Evolutionary conservation across 139 green algal genomes (phyloP).

Genomic region (Micractinium sp.): DNA sequence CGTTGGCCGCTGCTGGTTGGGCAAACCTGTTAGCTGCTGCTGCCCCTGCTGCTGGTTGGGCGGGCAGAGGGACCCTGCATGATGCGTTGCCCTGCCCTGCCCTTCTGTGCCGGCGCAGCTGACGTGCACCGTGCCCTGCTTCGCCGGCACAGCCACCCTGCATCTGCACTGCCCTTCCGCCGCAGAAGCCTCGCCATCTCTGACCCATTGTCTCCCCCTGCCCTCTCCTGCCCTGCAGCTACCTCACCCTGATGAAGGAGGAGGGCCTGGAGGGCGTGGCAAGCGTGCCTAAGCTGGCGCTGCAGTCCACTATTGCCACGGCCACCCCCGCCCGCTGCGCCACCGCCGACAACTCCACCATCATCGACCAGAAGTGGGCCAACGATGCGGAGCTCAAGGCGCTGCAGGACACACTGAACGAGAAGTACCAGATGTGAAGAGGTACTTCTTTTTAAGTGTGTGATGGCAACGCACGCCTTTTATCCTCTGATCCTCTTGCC

Average conservation of each 20-base stretch:
- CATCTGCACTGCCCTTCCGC: background rate
- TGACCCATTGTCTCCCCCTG: background rate
- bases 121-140: too few relatives aligned
- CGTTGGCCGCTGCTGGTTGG: too few relatives aligned
- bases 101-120: too few relatives aligned
- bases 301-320: constrained; percentile 6
- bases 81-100: background rate
- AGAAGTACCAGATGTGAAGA: background rate
- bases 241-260: constrained; percentile 22
- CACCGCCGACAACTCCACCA: constrained; percentile 23
- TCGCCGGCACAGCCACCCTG: too few relatives aligned
- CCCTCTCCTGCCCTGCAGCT: background rate
- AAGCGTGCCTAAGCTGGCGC: background rate
- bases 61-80: background rate
- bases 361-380: constrained; percentile 7
- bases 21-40: too few relatives aligned
- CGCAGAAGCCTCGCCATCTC: background rate
- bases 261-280: constrained; percentile 13
- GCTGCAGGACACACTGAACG: background rate
- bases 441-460: too few relatives aligned
- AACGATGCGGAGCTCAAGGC: background rate
- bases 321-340: constrained; percentile 1
- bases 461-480: too few relatives aligned
- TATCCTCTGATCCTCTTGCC: too few relatives aligned
- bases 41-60: too few relatives aligned